These are phyloP conservation scores for Phaseolus lunatus DNA, from an alignment of 306 rosid genomes.

Conservation along the genomic window DNA sequence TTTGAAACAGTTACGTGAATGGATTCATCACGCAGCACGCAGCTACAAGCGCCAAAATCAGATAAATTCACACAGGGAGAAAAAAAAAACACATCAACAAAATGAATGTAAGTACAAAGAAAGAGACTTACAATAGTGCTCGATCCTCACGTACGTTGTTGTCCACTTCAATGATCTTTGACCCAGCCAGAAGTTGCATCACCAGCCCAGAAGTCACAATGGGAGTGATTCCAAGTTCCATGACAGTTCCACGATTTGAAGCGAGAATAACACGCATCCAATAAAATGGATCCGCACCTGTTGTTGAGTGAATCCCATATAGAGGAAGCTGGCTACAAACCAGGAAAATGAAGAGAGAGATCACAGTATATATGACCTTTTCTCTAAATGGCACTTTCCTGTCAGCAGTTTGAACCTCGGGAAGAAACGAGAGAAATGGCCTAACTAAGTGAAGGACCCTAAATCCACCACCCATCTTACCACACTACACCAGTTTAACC, in stretches of 20 bases:
- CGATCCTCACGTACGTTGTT: constrained; percentile 96
- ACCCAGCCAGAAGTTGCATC: constrained; percentile 91
- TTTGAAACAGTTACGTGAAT: constrained; percentile 12
- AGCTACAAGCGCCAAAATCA: constrained; percentile 28
- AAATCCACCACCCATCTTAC: constrained; percentile 93
- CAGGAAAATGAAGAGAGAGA: constrained; percentile 85
- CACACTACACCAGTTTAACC: constrained; percentile 51
- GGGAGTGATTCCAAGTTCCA: constrained; percentile 98
- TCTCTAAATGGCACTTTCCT: constrained; percentile 89
- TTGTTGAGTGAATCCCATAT: constrained; percentile 94
- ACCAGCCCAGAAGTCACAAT: constrained; percentile 92
- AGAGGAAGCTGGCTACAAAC: constrained; percentile 97
- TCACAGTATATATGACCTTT: constrained; percentile 93
- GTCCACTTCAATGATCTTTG: constrained; percentile 90
- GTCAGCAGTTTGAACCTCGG: constrained; percentile 94
- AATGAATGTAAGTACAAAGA: not conserved
- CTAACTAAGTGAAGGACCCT: constrained; percentile 94
- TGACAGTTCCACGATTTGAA: constrained; percentile 91
- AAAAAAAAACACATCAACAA: not conserved
- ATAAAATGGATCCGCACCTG: constrained; percentile 94
- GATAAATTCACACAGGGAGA: not conserved
- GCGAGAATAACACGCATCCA: constrained; percentile 99
- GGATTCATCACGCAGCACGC: not conserved
- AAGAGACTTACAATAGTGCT: constrained; percentile 81
- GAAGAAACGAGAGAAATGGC: constrained; percentile 88